Evolutionary conservation across 129 eudicot species (phyloP), one percentile per base, ranked within the genome.

Genomic region (Helianthus annuus): DNA sequence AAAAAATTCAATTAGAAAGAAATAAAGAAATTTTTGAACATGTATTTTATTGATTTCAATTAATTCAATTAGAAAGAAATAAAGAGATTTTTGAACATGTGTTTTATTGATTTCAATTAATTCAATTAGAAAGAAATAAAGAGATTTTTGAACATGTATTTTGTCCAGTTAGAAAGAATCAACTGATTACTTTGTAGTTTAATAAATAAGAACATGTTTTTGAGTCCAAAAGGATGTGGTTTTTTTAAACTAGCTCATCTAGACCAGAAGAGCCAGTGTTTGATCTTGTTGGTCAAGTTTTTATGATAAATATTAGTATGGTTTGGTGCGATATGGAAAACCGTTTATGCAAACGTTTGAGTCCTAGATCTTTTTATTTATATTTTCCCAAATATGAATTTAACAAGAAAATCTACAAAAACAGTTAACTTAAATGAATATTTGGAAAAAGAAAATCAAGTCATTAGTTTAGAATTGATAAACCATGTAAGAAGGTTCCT

Each of bases 261-360:
- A n/a, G 49, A 52, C 46, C 15, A 68, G 29, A 49, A 69, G 16
- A 15, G 34, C n/a, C 7, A 12, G 44, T 19, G 51, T 34, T 29
- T n/a, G 42, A 16, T 54, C 11, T 70, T 56, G 54, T 70, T 39
- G 53, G 38, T 55, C 39, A 54, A 67, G 71, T 48, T 13, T 67
- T 7, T 0, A 5, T 2, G 16, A 19, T 5, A 53, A 53, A 16
- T 53, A 40, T 40, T 17, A 40, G 4, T 42, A 42, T 42, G 27
- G 15, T 53, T 15, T 5, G 58, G 58, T 19, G 10, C 22, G 19
- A 34, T 48, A 5, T 32, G 10, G 16, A 68, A 49, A 5, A 29
- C 17, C 1, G 6, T 68, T 32, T 51, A 52, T 70, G 34, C 36
- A 38, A 15, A 52, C 27, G 3, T 52, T 52, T 52, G 58, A n/a